Evolutionary conservation across 805 yeast species (phyloP).

Genomic region (Priceomyces fermenticarens): DNA sequence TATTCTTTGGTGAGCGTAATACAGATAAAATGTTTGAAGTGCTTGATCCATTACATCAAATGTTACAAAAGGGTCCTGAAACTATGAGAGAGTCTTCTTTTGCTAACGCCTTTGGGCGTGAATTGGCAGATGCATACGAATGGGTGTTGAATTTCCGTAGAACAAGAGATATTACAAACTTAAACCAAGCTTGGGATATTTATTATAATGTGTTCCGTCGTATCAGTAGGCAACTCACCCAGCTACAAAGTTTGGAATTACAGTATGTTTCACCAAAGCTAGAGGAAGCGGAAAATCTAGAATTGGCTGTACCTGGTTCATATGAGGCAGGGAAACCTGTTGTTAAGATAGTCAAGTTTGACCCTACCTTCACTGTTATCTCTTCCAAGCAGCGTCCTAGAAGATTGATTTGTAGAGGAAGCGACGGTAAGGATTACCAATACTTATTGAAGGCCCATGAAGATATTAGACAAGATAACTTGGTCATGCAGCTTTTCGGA

Average conservation of each 20-base stretch:
- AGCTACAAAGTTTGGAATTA: slow-evolving; percentile 77
- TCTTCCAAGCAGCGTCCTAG: slow-evolving; percentile 97
- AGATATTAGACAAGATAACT: slow-evolving; percentile 94
- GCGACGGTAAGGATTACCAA: slow-evolving; percentile 88
- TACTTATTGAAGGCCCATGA: slow-evolving; percentile 91
- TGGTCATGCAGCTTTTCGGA: slow-evolving; percentile 97
- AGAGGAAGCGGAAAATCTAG: slow-evolving; percentile 72
- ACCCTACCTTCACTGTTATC: slow-evolving; percentile 80
- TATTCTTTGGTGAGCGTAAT: slow-evolving; percentile 91
- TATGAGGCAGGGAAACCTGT: slow-evolving; percentile 82
- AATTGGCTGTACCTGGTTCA: slow-evolving; percentile 92
- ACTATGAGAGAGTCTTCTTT: slow-evolving; percentile 91
- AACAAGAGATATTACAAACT: slow-evolving; percentile 79
- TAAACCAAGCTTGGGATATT: slow-evolving; percentile 97
- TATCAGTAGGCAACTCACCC: slow-evolving; percentile 85
- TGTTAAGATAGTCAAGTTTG: slow-evolving; percentile 69
- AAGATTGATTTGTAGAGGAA: slow-evolving; percentile 72
- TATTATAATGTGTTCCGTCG: slow-evolving; percentile 91
- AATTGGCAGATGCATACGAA: slow-evolving; percentile 85
- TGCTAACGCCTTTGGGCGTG: slow-evolving; percentile 91
- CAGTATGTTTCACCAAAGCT: slow-evolving; percentile 93
- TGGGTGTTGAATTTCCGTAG: slow-evolving; percentile 87
- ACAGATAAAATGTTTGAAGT: slow-evolving; percentile 93
- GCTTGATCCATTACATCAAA: slow-evolving; percentile 81
- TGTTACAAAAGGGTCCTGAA: slow-evolving; percentile 84